Evolutionary conservation across 148 eudicot genomes (phyloP), one percentile per base, ranked within the genome.

Genomic region (Silene latifolia): DNA sequence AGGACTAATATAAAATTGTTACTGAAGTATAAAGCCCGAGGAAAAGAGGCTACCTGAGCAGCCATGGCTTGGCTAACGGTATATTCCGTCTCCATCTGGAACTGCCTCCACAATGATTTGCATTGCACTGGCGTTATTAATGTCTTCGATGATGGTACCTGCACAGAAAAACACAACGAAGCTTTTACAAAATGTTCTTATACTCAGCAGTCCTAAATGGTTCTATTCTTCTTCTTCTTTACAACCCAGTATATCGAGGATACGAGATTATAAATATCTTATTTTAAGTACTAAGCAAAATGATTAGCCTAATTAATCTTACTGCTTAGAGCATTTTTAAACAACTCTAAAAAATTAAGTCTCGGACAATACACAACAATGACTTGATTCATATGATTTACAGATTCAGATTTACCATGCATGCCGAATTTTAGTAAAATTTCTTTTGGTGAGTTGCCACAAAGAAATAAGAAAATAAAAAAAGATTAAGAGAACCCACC

Each of bases 71-170:
- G 99, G 80, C 86, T 90, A 66, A 96, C 98, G 47, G 93, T 88
- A 82, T 96, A 96, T 75, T 96, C 98, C 0, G 99, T 96, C 85
- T 96, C 99, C 42, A 87, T 74, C 77, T 86, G 89, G 77, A 96
- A 96, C 83, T 96, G 98, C 82, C 94, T 88, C 99, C 99, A 96
- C 72, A 96, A 74, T 58, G 92, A 83, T 85, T 96, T 96, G 88
- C 99, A 96, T 81, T 96, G 98, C 54, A 96, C 97, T 35, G 99
- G 99, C 48, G 93, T 88, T 12, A 96, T 81, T 71, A 96, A 83
- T 67, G 98, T 96, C 82, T 89, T 96, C 19, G 92, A 77, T 18
- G 89, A 78, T 25, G 99, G 90, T 72, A 95, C 87, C 98, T 95
- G 86, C 27, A 77, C 10, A 74, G 57, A 1, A 44, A 71, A 69